Conservation (phyloP, 345 rosid genomes). For the Populus pruinosa region DNA sequence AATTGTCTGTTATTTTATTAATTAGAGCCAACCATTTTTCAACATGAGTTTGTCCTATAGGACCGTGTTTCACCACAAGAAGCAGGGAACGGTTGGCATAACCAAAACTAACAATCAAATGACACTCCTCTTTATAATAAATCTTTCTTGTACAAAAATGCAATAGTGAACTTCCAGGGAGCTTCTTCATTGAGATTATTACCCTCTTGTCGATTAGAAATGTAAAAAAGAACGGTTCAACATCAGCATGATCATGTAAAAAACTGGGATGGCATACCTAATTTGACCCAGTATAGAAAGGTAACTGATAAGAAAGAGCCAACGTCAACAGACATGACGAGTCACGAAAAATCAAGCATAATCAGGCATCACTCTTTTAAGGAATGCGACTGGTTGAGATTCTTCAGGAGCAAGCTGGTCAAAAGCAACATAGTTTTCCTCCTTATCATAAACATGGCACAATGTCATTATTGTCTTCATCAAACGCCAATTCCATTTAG, state of each 20-base stretch:
- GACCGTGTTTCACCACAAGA: not conserved
- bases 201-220: not conserved
- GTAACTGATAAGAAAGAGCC: constrained; percentile 19
- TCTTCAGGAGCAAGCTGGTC: constrained; percentile 70
- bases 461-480: constrained; percentile 91
- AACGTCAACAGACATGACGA: not conserved
- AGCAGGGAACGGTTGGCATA: not conserved
- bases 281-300: constrained; percentile 13
- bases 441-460: constrained; percentile 76
- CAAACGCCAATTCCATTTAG: constrained; percentile 86
- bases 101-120: not conserved
- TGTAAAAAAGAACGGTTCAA: not conserved
- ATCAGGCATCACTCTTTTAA: constrained; percentile 72
- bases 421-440: constrained; percentile 62
- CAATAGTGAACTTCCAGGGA: constrained; percentile 19
- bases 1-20: constrained; percentile 5
- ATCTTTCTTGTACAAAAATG: constrained; percentile 1
- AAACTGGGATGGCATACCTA: constrained; percentile 21
- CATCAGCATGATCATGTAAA: not conserved
- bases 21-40: not conserved
- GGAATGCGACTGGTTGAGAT: constrained; percentile 65
- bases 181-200: constrained; percentile 21
- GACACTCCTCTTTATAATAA: not conserved
- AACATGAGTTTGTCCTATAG: not conserved
- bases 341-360: constrained; percentile 37